Evolutionary conservation across 805 yeast genomes (phyloP).

Genomic region (Starmerella stellata): DNA sequence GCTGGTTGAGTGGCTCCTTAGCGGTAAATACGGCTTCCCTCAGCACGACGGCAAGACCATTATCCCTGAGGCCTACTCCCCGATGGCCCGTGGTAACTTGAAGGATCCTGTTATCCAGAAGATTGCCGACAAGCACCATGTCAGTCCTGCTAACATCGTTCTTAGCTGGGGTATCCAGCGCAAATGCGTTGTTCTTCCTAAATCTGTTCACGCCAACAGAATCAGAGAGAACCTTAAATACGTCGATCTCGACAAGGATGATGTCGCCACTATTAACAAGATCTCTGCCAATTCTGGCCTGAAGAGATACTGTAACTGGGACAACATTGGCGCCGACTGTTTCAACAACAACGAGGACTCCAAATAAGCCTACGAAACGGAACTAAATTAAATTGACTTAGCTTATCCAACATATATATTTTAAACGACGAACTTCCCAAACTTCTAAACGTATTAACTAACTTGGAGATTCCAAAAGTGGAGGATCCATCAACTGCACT

Average conservation of each 20-base stretch:
- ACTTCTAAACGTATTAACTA: too few relatives aligned
- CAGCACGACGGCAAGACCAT: slow-evolving; percentile 29
- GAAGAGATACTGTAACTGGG: slow-evolving; percentile 15
- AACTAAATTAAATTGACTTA: too few relatives aligned
- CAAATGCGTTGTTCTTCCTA: slow-evolving; percentile 46
- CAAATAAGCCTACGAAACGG: slow-evolving; percentile 7
- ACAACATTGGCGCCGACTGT: slow-evolving; percentile 8
- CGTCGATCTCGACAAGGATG: slow-evolving; percentile 28
- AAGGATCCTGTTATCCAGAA: slow-evolving; percentile 36
- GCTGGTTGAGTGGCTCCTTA: slow-evolving; percentile 34
- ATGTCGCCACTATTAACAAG: slow-evolving; percentile 23
- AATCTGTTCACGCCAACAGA: slow-evolving; percentile 51
- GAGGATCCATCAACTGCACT: too few relatives aligned
- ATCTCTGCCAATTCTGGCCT: slow-evolving; percentile 10
- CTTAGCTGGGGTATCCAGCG: slow-evolving; percentile 27
- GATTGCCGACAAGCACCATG: slow-evolving; percentile 39
- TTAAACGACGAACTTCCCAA: too few relatives aligned
- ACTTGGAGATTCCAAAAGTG: too few relatives aligned
- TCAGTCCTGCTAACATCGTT: slow-evolving; percentile 19
- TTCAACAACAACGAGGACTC: slow-evolving; percentile 18
- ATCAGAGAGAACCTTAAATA: slow-evolving; percentile 29
- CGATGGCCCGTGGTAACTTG: slow-evolving; percentile 52
- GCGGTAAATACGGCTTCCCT: slow-evolving; percentile 17
- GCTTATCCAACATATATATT: too few relatives aligned
- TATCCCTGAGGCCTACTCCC: slow-evolving; percentile 56